Base-by-base conservation (phyloP, 257 asterid genomes). In the Fraxinus americana region DNA sequence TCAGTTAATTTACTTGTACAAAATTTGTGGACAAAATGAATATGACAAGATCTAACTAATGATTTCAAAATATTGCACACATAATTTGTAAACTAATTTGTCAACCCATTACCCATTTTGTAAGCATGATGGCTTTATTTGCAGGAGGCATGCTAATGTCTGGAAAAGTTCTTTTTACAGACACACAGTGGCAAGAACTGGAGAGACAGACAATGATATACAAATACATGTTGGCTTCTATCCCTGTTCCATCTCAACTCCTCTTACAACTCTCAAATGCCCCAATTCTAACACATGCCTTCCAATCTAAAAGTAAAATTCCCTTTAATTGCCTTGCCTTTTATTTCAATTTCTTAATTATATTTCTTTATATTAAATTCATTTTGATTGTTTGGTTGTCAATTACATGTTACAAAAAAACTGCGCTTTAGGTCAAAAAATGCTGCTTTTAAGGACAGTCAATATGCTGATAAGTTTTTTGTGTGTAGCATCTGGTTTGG, bases 211-310 rank as follows among this genome's bases (percentile, higher is more conserved):
- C 74, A 43, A 59, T 81, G 63, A 88, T 92, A 67, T 87, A 81
- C 86, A 88, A 86, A 81, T 88, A 86, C 87, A 80, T 91, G 41
- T 23, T 83, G 83, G 88, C 93, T 1, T 85, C 90, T 35, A 65
- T 80, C 43, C 89, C 91, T 72, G 87, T 90, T 76, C 97, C 97
- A 71, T 90, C 90, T 59, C 80, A 91, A 35, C 87, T 92, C 67
- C 85, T 91, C 50, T 19, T 45, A 45, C 54, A 45, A 14, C 23
- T 19, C 65, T 54, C 65, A 6, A 54, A n/a, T 54, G 23, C 25
- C 65, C 27, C 25, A 17, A 5, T 52, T 17, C 25, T 17, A 16
- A 52, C 63, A 19, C 65, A 86, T 13, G 19, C 54, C n/a, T 13
- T 45, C n/a, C 54, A 45, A 45, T 45, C 54, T 45, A 45, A 21